Base-by-base conservation (phyloP, 345 rosid species). In the Raphanus sativus region DNA sequence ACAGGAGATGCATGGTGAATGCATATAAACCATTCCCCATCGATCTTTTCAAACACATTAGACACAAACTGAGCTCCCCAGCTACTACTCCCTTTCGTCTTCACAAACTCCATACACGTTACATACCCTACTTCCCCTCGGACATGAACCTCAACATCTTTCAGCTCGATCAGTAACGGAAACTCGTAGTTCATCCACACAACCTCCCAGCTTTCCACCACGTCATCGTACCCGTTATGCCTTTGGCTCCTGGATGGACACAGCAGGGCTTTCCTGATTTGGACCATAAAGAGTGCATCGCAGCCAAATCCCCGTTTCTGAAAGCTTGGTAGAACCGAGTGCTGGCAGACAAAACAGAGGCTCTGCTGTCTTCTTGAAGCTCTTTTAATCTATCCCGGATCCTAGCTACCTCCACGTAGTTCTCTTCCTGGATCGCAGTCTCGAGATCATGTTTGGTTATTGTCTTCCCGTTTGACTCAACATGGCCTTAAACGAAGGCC, bases 51-150 rank as follows among this genome's bases (percentile, higher is more conserved):
- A 79, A 92, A 92, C 77, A 90, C 94, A 75, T 90, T 95, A 0
- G 98, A 87, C 40, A 87, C 98, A 80, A 86, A 92, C 79, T 92
- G 98, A 38, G 89, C 91, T 32, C 99, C 98, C 99, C 98, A 95
- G 34, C 92, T 91, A 83, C 86, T 88, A 86, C 88, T 88, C 12
- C 97, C 96, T 83, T 84, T 89, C 7, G 97, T 90, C 85, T 86
- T 92, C 45, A 95, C 90, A 69, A 89, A 86, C 76, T 95, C 98
- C 67, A 92, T 78, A 71, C 97, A 88, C 5, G 89, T 89, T 34
- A 92, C 88, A 69, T 89, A 95, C 29, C 99, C 97, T 3, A 88
- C 62, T 40, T 88, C 86, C 1, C 97, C 98, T 76, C 88, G 69
- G 59, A 92, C 96, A 82, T 87, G 96, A 82, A 81, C 91, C 29